Conservation (phyloP, 176 grass and related monocot species). For the Oryza australiensis region DNA sequence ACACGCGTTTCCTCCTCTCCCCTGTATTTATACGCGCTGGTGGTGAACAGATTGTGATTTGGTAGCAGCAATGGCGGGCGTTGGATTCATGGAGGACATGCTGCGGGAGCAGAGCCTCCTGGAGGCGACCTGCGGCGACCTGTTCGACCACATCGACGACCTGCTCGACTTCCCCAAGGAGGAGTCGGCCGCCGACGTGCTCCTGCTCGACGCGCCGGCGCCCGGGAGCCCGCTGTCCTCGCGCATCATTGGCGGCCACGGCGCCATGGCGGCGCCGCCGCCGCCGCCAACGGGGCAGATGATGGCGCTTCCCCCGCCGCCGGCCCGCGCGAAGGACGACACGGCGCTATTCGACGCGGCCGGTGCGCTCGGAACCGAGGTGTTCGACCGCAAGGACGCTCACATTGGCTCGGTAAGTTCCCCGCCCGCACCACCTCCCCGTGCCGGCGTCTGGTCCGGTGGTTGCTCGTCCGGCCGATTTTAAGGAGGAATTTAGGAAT, state of each 20-base stretch:
- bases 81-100: constrained; percentile 58
- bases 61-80: constrained; percentile 31
- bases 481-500: not conserved
- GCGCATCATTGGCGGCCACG: constrained; percentile 39
- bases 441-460: not conserved
- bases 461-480: not conserved
- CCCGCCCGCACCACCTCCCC: not conserved
- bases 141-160: constrained; percentile 94
- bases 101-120: constrained; percentile 63
- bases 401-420: constrained; percentile 64
- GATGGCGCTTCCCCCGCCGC: constrained; percentile 8
- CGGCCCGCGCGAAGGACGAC: not conserved
- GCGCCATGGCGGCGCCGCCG: not conserved
- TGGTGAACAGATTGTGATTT: not conserved
- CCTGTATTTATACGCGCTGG: not conserved
- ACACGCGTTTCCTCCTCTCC: too few relatives aligned
- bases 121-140: constrained; percentile 58
- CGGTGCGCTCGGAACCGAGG: not conserved
- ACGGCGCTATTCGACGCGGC: constrained; percentile 18
- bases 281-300: not conserved
- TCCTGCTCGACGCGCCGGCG: constrained; percentile 63
- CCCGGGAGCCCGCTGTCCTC: constrained; percentile 45
- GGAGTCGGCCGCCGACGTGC: constrained; percentile 61
- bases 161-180: constrained; percentile 88
- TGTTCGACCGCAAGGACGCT: constrained; percentile 42